Conservation (phyloP, 768 basidiomycete species). For the Auriscalpium orientale region DNA sequence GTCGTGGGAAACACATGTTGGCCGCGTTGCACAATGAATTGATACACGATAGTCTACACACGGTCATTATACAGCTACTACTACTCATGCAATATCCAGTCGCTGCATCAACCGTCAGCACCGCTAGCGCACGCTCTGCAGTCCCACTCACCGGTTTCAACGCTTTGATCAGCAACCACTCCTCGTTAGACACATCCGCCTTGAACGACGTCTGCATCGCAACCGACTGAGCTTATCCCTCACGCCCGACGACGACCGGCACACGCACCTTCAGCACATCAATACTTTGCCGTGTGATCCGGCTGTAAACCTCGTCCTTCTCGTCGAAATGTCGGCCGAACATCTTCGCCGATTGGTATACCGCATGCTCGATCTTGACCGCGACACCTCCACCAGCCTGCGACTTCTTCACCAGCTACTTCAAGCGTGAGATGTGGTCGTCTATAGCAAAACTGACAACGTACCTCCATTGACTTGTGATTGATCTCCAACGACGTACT, state of each 20-base stretch:
- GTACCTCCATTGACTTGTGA: slow-evolving; percentile 79
- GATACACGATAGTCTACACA: no score
- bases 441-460: slow-evolving; percentile 13
- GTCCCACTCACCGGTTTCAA: slow-evolving; percentile 61
- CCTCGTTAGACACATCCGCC: slow-evolving; percentile 80
- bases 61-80: no score
- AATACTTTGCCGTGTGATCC: slow-evolving; percentile 87
- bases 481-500: slow-evolving; percentile 98
- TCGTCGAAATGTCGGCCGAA: slow-evolving; percentile 95
- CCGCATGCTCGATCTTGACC: slow-evolving; percentile 96
- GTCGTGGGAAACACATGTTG: no score
- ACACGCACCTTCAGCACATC: slow-evolving; percentile 84
- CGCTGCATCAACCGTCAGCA: no score
- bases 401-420: slow-evolving; percentile 80
- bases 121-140: no score
- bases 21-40: no score
- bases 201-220: slow-evolving; percentile 68
- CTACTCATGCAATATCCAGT: no score
- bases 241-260: neutral
- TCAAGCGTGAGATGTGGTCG: neutral
- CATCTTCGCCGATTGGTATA: slow-evolving; percentile 92
- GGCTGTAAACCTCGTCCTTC: slow-evolving; percentile 88
- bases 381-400: slow-evolving; percentile 97
- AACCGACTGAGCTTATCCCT: slow-evolving; percentile 1
- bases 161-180: slow-evolving; percentile 88